These are phyloP conservation scores for Fusarium drepaniforme DNA, from an alignment of 2,329 filamentous ascomycete genomes.

Conservation along the genomic window DNA sequence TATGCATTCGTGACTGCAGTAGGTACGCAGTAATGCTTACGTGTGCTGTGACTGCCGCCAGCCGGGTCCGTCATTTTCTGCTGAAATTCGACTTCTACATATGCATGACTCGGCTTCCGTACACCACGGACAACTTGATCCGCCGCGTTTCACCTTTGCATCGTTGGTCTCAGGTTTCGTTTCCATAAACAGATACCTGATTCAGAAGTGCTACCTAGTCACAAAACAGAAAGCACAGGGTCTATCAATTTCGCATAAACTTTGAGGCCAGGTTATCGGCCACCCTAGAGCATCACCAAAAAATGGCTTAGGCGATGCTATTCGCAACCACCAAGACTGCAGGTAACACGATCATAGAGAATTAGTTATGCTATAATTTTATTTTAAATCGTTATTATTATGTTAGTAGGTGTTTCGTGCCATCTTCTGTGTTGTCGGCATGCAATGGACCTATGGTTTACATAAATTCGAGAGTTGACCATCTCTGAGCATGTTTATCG, in stretches of 20 bases:
- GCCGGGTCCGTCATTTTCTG: neutral
- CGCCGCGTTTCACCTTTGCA: neutral
- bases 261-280: neutral
- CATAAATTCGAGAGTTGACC: too few species aligned
- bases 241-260: neutral
- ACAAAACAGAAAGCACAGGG: neutral
- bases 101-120: neutral
- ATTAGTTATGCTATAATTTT: neutral
- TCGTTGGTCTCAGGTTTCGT: neutral
- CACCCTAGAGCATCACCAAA: neutral
- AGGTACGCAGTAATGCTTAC: neutral
- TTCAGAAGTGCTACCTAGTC: neutral
- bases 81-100: neutral
- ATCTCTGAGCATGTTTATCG: neutral
- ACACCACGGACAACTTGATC: neutral
- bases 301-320: neutral
- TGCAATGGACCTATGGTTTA: too few species aligned
- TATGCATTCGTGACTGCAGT: neutral
- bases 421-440: neutral
- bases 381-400: neutral
- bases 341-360: neutral
- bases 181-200: neutral
- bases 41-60: neutral
- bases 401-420: neutral
- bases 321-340: neutral